phyloP scores from a whole-genome alignment of 768 basidiomycete genomes.

The Cystofilobasidium bisporidii region DNA sequence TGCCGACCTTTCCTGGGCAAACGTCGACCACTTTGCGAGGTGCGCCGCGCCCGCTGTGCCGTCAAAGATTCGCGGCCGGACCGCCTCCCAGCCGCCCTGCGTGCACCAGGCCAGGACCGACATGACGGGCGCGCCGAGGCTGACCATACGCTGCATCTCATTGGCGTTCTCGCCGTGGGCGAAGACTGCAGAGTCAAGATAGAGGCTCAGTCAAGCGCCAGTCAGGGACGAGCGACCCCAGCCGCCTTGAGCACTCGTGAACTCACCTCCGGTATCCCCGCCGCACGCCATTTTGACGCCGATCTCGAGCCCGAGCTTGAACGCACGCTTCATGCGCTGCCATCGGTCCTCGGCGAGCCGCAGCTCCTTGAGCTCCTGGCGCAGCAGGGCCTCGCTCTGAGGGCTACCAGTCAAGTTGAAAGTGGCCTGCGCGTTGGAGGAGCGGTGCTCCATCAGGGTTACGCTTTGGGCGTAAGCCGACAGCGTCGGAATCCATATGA shows the following conservation, averaged over 20 bases:
- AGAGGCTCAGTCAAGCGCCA: too few relatives aligned
- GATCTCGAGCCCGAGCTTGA: conserved; percentile 45
- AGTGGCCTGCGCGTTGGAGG: background rate
- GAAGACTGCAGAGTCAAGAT: conserved; percentile 41
- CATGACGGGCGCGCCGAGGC: conserved; percentile 49
- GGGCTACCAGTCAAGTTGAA: background rate
- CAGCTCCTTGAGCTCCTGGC: conserved; percentile 1
- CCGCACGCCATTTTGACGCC: conserved; percentile 52
- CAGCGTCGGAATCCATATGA: conserved; percentile 55
- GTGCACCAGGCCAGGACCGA: conserved; percentile 54
- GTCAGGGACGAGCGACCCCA: too few relatives aligned
- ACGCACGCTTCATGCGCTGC: conserved; percentile 33
- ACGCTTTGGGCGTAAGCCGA: conserved; percentile 41
- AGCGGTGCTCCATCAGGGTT: background rate
- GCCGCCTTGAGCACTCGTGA: too few relatives aligned
- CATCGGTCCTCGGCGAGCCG: conserved; percentile 7
- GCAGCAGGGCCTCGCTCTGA: background rate
- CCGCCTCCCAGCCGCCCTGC: conserved; percentile 49
- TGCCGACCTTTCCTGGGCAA: background rate
- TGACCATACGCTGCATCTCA: conserved; percentile 56
- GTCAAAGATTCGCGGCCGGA: background rate
- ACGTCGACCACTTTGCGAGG: background rate
- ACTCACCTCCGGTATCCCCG: conserved; percentile 50
- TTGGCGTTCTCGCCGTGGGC: conserved; percentile 53
- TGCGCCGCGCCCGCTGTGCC: background rate